phyloP scores from a whole-genome alignment of 2,329 filamentous ascomycete genomes.

The Tolypocladium tundrense region DNA sequence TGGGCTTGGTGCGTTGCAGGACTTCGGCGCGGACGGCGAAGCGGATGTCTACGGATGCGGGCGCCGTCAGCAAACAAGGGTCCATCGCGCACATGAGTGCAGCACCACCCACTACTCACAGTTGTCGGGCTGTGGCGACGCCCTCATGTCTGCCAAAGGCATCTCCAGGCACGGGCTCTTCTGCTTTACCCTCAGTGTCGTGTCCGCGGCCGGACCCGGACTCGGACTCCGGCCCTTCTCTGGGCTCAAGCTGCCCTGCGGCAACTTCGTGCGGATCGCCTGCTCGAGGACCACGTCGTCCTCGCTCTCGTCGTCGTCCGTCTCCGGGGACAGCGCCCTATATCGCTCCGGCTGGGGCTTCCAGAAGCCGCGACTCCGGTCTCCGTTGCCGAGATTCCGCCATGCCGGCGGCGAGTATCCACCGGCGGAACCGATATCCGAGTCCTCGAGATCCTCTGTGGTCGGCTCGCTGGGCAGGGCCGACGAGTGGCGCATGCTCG shows the following conservation, averaged over 20 bases:
- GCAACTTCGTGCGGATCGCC: slow-evolving; percentile 44
- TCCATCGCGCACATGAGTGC: neutral
- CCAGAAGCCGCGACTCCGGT: slow-evolving; percentile 51
- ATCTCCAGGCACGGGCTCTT: slow-evolving; percentile 13
- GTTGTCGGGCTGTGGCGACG: slow-evolving; percentile 30
- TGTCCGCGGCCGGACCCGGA: slow-evolving; percentile 30
- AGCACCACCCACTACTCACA: slow-evolving; percentile 27
- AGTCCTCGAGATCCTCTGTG: slow-evolving; percentile 30
- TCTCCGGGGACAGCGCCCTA: slow-evolving; percentile 11
- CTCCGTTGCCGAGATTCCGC: slow-evolving; percentile 50
- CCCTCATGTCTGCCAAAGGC: slow-evolving; percentile 8
- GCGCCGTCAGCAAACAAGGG: neutral
- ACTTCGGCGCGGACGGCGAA: slow-evolving; percentile 83
- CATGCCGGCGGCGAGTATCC: slow-evolving; percentile 52
- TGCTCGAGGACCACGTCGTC: slow-evolving; percentile 34
- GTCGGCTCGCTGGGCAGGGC: slow-evolving; percentile 23
- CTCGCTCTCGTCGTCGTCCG: slow-evolving; percentile 18
- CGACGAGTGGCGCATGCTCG: slow-evolving; percentile 19
- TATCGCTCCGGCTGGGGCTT: slow-evolving; percentile 11
- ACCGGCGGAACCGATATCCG: slow-evolving; percentile 38
- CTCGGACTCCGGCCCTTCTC: slow-evolving; percentile 37
- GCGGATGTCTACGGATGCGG: slow-evolving; percentile 58
- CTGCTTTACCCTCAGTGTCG: slow-evolving; percentile 25
- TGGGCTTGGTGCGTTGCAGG: slow-evolving; percentile 74
- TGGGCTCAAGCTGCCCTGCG: slow-evolving; percentile 45